phyloP scores from a whole-genome alignment of 2,329 filamentous ascomycete species.

The Niveomyces coronatus region DNA sequence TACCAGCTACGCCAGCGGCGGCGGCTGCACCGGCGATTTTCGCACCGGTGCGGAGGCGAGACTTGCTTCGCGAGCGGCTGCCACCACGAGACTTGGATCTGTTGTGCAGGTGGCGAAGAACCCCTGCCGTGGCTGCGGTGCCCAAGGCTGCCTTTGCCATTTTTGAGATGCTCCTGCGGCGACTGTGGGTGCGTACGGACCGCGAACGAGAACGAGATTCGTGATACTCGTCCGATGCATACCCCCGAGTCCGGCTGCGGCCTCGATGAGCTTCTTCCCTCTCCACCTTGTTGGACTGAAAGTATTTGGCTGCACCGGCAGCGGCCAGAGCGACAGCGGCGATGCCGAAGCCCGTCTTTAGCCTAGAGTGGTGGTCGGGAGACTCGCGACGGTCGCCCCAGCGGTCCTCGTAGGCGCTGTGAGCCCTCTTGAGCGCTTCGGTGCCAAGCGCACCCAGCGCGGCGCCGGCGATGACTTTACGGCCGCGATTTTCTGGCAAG shows the following conservation, averaged over 20 bases:
- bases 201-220: constrained; percentile 31
- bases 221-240: constrained; percentile 32
- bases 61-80: constrained; percentile 33
- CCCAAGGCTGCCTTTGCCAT: constrained; percentile 48
- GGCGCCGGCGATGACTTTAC: constrained; percentile 50
- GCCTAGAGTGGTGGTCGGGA: constrained; percentile 33
- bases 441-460: constrained; percentile 53
- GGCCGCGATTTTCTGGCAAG: constrained; percentile 39
- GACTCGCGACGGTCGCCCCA: constrained; percentile 30
- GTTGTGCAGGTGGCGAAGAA: constrained; percentile 47
- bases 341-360: constrained; percentile 52
- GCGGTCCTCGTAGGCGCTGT: constrained; percentile 49
- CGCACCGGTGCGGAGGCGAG: constrained; percentile 41
- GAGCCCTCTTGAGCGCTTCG: constrained; percentile 48
- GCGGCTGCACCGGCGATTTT: constrained; percentile 51
- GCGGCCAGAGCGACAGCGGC: constrained; percentile 54
- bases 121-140: constrained; percentile 45
- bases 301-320: constrained; percentile 55
- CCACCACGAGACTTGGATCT: constrained; percentile 32
- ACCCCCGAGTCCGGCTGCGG: constrained; percentile 38
- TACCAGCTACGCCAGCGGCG: constrained; percentile 49
- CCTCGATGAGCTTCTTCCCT: constrained; percentile 49
- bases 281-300: constrained; percentile 48
- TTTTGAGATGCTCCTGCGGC: constrained; percentile 35
- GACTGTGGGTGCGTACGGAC: constrained; percentile 29